Percentiles rank a stretch among this genome's conserved stretches.
phyloP scores from a whole-genome alignment of 208 protist species.

The Polymyxa betae region DNA sequence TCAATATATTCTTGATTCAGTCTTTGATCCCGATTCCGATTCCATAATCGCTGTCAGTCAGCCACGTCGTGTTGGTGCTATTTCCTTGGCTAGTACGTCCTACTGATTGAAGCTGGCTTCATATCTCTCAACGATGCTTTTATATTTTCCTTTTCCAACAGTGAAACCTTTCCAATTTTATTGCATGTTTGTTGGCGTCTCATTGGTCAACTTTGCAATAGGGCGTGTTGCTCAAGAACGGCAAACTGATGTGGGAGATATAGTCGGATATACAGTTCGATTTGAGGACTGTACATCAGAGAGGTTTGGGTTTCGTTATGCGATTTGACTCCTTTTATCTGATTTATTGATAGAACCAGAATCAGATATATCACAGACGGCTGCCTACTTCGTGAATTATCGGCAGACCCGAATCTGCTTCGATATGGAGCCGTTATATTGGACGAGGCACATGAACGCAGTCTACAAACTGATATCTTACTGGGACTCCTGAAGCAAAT shows the following conservation, averaged over 20 bases:
- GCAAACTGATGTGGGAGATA: not conserved
- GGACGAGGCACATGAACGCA: conserved; percentile 95
- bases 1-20: not conserved
- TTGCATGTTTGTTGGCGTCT: not conserved
- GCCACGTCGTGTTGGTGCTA: not conserved
- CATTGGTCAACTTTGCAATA: not conserved
- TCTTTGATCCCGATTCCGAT: not conserved
- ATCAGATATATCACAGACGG: conserved; percentile 77
- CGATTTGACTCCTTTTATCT: conserved; percentile 69
- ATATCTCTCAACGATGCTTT: no score
- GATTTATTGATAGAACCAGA: conserved; percentile 56
- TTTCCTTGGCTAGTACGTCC: not conserved
- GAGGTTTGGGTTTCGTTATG: conserved; percentile 75
- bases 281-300: conserved; percentile 73
- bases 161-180: no score
- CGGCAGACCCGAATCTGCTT: conserved; percentile 83
- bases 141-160: no score
- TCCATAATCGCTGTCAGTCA: not conserved
- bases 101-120: no score
- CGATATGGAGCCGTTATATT: conserved; percentile 95
- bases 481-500: conserved; percentile 86
- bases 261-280: conserved; percentile 71
- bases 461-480: conserved; percentile 88
- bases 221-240: not conserved
- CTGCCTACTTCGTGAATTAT: conserved; percentile 70